phyloP scores from a whole-genome alignment of 176 grass and related monocot genomes.

The Typha latifolia region DNA sequence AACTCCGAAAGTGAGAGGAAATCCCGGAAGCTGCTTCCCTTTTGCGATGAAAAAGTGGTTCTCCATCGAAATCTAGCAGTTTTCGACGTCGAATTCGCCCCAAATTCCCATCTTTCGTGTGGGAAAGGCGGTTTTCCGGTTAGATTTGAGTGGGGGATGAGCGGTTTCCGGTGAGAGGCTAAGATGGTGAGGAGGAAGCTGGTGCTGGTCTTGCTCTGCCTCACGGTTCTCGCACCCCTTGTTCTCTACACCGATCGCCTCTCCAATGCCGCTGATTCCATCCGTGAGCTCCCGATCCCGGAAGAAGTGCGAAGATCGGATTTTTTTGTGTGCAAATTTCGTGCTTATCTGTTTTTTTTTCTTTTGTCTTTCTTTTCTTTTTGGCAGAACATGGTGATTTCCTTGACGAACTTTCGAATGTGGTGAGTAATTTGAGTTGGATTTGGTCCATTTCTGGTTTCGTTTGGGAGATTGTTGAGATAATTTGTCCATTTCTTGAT shows the following conservation, averaged over 20 bases:
- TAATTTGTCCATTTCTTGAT: conserved; percentile 11
- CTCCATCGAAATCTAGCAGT: too few species aligned
- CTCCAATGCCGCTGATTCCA: conserved; percentile 22
- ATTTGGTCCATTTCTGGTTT: background rate
- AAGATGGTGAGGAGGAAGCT: conserved; percentile 30
- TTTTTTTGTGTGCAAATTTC: background rate
- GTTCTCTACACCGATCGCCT: conserved; percentile 47
- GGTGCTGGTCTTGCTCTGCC: conserved; percentile 31
- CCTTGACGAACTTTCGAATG: conserved; percentile 21
- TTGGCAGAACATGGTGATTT: conserved; percentile 27
- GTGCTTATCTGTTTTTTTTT: background rate
- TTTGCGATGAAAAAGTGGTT: too few species aligned
- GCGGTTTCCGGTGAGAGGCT: conserved; percentile 1
- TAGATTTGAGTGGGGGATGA: background rate
- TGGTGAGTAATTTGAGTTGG: conserved; percentile 10
- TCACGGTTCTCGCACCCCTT: conserved; percentile 36
- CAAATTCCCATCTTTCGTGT: too few species aligned
- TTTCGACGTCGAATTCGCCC: too few species aligned
- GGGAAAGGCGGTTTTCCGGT: background rate
- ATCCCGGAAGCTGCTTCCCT: too few species aligned
- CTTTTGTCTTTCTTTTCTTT: conserved; percentile 4
- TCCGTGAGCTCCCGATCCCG: conserved; percentile 11
- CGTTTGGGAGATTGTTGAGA: background rate
- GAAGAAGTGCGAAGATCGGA: background rate
- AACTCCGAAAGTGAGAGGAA: too few species aligned